phyloP scores from a whole-genome alignment of 306 rosid species.

The Luffa aegyptiaca region DNA sequence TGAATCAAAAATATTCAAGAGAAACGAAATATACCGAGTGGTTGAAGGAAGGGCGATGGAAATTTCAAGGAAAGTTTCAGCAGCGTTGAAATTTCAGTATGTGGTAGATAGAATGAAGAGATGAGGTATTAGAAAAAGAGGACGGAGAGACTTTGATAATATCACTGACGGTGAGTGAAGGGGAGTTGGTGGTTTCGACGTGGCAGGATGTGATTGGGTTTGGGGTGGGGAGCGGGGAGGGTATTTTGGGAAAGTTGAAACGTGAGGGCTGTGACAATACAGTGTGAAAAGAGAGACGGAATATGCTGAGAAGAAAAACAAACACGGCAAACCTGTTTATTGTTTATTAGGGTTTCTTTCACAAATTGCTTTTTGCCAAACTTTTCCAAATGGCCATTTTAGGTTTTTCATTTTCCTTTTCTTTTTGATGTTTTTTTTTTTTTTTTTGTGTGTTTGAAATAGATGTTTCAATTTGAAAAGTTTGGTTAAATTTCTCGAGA shows the following conservation, averaged over 20 bases:
- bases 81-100: constrained; percentile 18
- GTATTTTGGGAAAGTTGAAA: constrained; percentile 7
- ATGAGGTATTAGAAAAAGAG: background rate
- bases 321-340: background rate
- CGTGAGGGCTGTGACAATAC: background rate
- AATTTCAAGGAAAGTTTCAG: constrained; percentile 9
- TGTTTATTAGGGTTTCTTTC: background rate
- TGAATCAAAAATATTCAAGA: background rate
- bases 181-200: background rate
- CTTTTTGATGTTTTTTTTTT: too few species aligned
- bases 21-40: background rate
- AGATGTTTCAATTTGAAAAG: too few species aligned
- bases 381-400: background rate
- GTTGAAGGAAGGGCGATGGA: background rate
- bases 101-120: background rate
- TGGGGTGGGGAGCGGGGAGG: background rate
- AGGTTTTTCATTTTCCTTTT: background rate
- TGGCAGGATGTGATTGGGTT: background rate
- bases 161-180: background rate
- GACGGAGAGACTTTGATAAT: background rate
- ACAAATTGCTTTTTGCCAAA: background rate
- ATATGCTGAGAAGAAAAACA: background rate
- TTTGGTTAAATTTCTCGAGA: too few species aligned
- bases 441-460: too few species aligned
- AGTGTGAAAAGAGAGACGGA: constrained; percentile 5